Base-by-base conservation (phyloP, 768 basidiomycete species). In the Tylopilus cervinicoccineus region DNA sequence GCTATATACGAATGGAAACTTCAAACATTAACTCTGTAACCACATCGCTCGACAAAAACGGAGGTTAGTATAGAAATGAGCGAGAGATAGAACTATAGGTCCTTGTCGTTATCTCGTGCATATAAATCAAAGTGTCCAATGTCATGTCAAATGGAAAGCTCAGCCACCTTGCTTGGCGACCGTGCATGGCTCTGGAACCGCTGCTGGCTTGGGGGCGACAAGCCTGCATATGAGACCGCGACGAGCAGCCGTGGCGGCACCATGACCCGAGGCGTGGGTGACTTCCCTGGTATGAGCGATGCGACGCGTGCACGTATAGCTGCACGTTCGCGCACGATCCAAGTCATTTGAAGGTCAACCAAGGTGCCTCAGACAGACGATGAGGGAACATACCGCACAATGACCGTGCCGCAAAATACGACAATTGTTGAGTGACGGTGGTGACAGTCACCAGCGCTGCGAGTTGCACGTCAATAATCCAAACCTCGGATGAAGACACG, bases 91-190 rank as follows among this genome's bases (percentile, higher is more conserved):
- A n/a, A n/a, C n/a, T n/a, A n/a, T n/a, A n/a, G n/a, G n/a, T n/a
- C n/a, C n/a, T n/a, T n/a, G n/a, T n/a, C n/a, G n/a, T n/a, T n/a
- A n/a, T n/a, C n/a, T n/a, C n/a, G n/a, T n/a, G n/a, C n/a, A n/a
- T n/a, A n/a, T n/a, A n/a, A n/a, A n/a, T n/a, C n/a, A 33, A 16
- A 33, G n/a, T 6, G 42, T 43, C 42, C 27, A 38, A 3, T 34
- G 33, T 19, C 33, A 10, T 34, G 4, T 38, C 34, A 44, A 38
- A 9, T 19, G 10, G 5, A 10, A 27, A 55, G 37, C 33, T 58
- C 52, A 33, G 51, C 6, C 17, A 59, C 53, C 27, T 48, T 45
- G 23, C 57, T 52, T n/a, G 47, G 24, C 16, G 58, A 46, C 32
- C 57, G 50, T 22, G 3, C 32, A 28, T 58, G 55, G 1, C 32